Evolutionary conservation across 78 protist genomes (phyloP), one percentile per base, ranked within the genome.

Genomic region (Capsaspora owczarzaki): DNA sequence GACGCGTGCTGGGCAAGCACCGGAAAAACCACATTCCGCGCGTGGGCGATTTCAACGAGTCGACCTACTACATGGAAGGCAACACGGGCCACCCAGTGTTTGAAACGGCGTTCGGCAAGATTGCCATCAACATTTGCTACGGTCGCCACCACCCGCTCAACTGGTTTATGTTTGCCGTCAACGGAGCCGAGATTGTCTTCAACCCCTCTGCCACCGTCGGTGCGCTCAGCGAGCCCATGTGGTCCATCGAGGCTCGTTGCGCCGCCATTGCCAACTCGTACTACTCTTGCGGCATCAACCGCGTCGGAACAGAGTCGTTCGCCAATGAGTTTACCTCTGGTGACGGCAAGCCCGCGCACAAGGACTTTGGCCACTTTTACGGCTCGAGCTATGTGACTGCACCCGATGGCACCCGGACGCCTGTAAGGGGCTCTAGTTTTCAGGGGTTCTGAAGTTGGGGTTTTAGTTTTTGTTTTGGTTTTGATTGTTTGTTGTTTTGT

Each of bases 11-110:
- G 44, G 98, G 96, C 14, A 92, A 92, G 83, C 82, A 85, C 42
- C 76, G 96, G 60, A 93, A 95, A 89, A 93, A 92, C 78, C 96
- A 95, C 87, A 95, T 95, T 20, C 98, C 98, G 27, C 81, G 96
- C 29, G 92, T 93, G n/a, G 98, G 98, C 44, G 98, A 95, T 78
- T 95, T 95, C 79, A 95, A 95, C 83, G 98, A 95, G 76, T 78
- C 95, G 29, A 93, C 96, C 51, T 95, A 95, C 60, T 95, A 93
- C 85, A 86, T 86, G 89, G 98, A 93, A 84, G 92, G 93, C 4
- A 78, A 87, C 75, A 87, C 92, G 38, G 96, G 96, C 14, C 96
- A 92, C 61, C 83, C 76, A 0, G 56, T 49, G 20, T 61, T 61
- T 27, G 19, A 90, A 90, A 76, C 56, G 56, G n/a, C 10, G 56